Evolutionary conservation across 2,329 filamentous ascomycete genomes (phyloP), one percentile per base, ranked within the genome.

Genomic region (Chaetomiaceae sp.): DNA sequence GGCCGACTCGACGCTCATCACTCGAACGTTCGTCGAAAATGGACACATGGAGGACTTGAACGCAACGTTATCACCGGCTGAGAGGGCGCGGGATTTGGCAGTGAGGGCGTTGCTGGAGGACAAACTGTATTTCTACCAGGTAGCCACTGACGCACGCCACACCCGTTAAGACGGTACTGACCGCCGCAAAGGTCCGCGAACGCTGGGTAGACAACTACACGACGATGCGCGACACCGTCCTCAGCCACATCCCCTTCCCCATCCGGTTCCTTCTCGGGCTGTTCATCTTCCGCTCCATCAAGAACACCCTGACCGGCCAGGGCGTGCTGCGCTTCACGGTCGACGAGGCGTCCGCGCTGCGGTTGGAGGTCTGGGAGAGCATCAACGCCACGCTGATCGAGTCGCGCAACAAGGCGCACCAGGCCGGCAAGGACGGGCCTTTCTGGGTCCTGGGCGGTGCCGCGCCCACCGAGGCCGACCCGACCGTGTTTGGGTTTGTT

Each of bases 191-290:
- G 72, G 64, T 57, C 1, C 70, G 72, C 36, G 82, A 86, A 66
- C 71, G 74, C 55, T 86, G 82, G 82, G 63, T 74, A 2, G 69
- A 80, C 51, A 83, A 85, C 62, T 85, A 79, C 68, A 74, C 79
- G 54, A 65, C 68, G 13, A 84, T 83, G 80, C 76, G 81, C 14
- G 73, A 74, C 46, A 67, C 77, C 33, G 67, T 75, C 0, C 68
- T 86, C 6, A 66, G 62, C 9, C 49, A 72, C 0, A 56, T 84
- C 1, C 77, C 80, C 0, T 85, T 76, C 61, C 76, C 75, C 0
- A 33, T 81, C 0, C 76, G 74, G 11, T 55, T 77, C 0, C 2
- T 82, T 1, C 62, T 85, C 7, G 82, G 81, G 0, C 60, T 70
- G 14, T 41, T 85, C 0, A 68, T 72, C 4, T 74, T 80, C 58